Conservation (phyloP, 345 rosid species). For the Populus euphratica region DNA sequence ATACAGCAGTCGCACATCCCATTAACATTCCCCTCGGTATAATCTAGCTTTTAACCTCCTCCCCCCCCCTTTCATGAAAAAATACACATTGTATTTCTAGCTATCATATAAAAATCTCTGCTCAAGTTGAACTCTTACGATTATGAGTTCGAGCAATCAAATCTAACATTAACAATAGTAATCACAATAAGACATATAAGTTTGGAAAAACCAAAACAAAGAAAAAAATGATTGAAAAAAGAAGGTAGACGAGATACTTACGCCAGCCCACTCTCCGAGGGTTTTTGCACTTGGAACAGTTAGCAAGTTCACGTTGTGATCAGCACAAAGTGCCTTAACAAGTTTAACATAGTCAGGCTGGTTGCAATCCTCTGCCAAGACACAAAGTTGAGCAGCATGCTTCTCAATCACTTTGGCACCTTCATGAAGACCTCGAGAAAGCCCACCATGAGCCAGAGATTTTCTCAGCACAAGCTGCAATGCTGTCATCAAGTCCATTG, state of each 20-base stretch:
- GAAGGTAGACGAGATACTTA: constrained; percentile 28
- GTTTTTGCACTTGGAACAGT: constrained; percentile 79
- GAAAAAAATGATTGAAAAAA: neutral
- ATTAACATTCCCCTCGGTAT: neutral
- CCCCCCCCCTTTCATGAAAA: neutral
- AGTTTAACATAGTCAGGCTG: constrained; percentile 79
- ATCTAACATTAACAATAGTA: neutral
- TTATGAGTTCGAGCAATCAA: neutral
- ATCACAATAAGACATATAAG: neutral
- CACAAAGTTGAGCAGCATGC: constrained; percentile 64
- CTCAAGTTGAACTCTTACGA: neutral
- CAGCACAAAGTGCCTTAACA: constrained; percentile 75
- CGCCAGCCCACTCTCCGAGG: constrained; percentile 95
- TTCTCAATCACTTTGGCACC: constrained; percentile 76
- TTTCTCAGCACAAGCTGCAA: constrained; percentile 73
- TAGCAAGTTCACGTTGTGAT: constrained; percentile 56
- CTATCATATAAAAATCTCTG: neutral
- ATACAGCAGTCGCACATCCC: neutral
- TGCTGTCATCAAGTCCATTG: constrained; percentile 73
- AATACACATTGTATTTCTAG: neutral
- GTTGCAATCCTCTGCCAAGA: constrained; percentile 83
- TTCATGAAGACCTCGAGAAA: constrained; percentile 71
- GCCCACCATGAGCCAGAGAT: constrained; percentile 66
- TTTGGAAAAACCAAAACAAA: neutral
- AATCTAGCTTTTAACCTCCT: neutral